Percentiles rank a stretch among this genome's conserved stretches.
phyloP scores from a whole-genome alignment of 1,284 basidiomycete species.

The Inonotus obliquus region DNA sequence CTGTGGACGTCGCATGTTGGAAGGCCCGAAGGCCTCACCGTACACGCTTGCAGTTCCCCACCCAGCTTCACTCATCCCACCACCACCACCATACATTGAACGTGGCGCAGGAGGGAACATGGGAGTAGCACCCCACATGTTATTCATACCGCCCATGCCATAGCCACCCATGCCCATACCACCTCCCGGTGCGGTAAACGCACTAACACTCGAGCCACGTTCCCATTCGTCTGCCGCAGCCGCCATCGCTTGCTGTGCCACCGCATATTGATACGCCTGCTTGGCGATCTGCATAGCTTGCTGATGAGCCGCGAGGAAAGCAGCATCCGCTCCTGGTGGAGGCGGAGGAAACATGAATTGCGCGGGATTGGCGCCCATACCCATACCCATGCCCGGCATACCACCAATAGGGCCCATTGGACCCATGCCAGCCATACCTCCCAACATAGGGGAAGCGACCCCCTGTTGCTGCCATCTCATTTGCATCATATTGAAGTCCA shows the following conservation, averaged over 20 bases:
- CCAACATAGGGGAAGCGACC: slow-evolving; percentile 13
- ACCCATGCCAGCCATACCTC: slow-evolving; percentile 27
- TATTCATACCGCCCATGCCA: slow-evolving; percentile 29
- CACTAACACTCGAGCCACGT: slow-evolving; percentile 55
- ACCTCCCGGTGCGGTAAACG: slow-evolving; percentile 38
- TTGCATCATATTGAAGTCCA: slow-evolving; percentile 21
- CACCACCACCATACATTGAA: slow-evolving; percentile 52
- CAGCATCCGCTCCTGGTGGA: slow-evolving; percentile 42
- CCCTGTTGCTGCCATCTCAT: slow-evolving; percentile 23
- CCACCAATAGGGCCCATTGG: slow-evolving; percentile 42
- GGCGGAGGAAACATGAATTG: slow-evolving; percentile 45
- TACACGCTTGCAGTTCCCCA: slow-evolving; percentile 65
- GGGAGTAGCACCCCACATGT: slow-evolving; percentile 35
- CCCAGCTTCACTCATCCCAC: slow-evolving; percentile 51
- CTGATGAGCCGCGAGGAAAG: slow-evolving; percentile 66
- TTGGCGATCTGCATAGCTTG: slow-evolving; percentile 79
- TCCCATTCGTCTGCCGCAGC: slow-evolving; percentile 84
- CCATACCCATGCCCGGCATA: slow-evolving; percentile 25
- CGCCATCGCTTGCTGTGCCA: slow-evolving; percentile 81
- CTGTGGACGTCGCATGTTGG: slow-evolving; percentile 27
- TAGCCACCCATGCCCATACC: slow-evolving; percentile 31
- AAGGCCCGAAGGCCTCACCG: slow-evolving; percentile 57
- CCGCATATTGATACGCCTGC: slow-evolving; percentile 80
- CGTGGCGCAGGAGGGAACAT: slow-evolving; percentile 46
- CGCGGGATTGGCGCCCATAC: slow-evolving; percentile 29